Base-by-base conservation (phyloP, 129 eudicot species). In the Saussurea involucrata region DNA sequence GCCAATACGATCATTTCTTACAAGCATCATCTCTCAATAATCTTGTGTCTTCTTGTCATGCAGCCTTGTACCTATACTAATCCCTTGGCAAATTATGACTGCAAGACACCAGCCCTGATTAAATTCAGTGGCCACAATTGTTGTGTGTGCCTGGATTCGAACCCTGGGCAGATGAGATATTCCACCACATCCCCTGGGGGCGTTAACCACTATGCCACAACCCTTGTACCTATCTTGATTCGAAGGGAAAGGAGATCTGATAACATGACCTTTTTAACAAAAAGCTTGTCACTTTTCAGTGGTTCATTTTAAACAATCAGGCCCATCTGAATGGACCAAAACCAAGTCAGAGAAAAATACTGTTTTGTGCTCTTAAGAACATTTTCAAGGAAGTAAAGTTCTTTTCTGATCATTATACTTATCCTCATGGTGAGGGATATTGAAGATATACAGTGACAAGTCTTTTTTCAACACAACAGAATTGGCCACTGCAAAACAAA, bases 21-120 rank as follows among this genome's bases (percentile, higher is more conserved):
- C 34, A 31, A 31, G 34, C 34, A 31, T 31, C 34, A 31, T 31
- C 4, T 31, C 34, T 31, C 34, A 31, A 31, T 31, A 31, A 31
- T 31, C 34, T 31, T 31, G 34, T 31, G 34, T 31, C 34, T 31
- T 18, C 2, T 63, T 42, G 8, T 64, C 12, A 64, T 82, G 85
- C 88, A 90, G 96, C 87, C 86, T 72, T 89, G 93, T 13, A 88
- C n/a, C n/a, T n/a, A n/a, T n/a, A n/a, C n/a, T n/a, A n/a, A n/a
- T n/a, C n/a, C n/a, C n/a, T n/a, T n/a, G n/a, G n/a, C n/a, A n/a
- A n/a, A n/a, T n/a, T n/a, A n/a, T n/a, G n/a, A n/a, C n/a, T n/a
- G n/a, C n/a, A n/a, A n/a, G n/a, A n/a, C n/a, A n/a, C n/a, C n/a
- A n/a, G n/a, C n/a, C n/a, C n/a, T n/a, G n/a, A n/a, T n/a, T n/a